Conservation (phyloP, 2,329 filamentous ascomycete genomes). For the Aspergillus phoenicis region DNA sequence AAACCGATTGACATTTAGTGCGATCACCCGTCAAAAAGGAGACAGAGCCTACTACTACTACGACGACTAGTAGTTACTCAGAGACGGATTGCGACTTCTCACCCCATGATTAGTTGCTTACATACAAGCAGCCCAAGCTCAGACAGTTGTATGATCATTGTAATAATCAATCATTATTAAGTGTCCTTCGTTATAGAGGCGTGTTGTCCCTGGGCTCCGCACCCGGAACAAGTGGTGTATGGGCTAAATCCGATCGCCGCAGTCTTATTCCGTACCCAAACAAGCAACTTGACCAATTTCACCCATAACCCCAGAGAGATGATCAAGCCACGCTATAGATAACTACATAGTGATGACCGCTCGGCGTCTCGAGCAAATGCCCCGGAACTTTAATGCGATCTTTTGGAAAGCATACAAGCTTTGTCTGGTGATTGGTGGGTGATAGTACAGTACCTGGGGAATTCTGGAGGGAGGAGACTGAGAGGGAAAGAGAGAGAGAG, state of each 20-base stretch:
- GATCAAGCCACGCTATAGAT: neutral
- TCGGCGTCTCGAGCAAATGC: slow-evolving; percentile 8
- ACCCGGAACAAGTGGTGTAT: neutral
- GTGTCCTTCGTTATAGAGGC: neutral
- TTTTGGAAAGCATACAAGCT: neutral
- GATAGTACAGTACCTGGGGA: slow-evolving; percentile 15
- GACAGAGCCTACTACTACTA: neutral
- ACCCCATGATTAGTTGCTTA: neutral
- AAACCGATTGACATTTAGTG: slow-evolving; percentile 23
- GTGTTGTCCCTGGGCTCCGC: neutral
- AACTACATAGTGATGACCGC: neutral
- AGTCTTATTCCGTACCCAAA: neutral
- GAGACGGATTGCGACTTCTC: neutral
- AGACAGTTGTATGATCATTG: neutral
- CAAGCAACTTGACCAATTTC: neutral
- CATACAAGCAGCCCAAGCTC: neutral
- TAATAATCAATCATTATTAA: neutral
- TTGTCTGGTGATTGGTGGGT: slow-evolving; percentile 4
- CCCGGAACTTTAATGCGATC: slow-evolving; percentile 7
- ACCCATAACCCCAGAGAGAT: neutral
- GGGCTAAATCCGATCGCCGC: neutral
- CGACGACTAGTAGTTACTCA: neutral
- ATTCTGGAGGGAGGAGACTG: neutral
- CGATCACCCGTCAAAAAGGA: slow-evolving; percentile 17
- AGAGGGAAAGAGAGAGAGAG: neutral